Base-by-base conservation (phyloP, 83 land plant species). In the Diphasiastrum complanatum region DNA sequence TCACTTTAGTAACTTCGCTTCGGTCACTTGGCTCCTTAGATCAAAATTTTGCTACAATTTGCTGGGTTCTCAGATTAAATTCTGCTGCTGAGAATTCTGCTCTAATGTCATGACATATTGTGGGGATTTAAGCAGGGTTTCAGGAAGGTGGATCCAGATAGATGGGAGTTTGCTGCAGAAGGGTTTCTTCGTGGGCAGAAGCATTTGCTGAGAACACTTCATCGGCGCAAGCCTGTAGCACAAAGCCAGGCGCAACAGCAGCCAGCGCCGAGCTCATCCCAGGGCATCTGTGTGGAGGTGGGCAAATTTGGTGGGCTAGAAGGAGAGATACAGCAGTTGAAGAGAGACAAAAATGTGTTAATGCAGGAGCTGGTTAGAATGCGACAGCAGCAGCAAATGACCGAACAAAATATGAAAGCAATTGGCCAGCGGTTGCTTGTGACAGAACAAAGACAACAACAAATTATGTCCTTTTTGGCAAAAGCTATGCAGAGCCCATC, bases 111-210 rank as follows among this genome's bases (percentile, higher is more conserved):
- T n/a, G n/a, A n/a, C n/a, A n/a, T n/a, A n/a, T 38, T 38, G 14
- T 38, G 43, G 43, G 43, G 14, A 8, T 8, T 8, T 8, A 38
- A 8, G 2, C 71, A 84, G 88, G 88, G 88, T 3, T 84, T 84
- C 27, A 35, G 75, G 35, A 84, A 84, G 68, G 79, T 81, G 10
- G 88, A 84, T 68, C 83, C 86, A 2, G 86, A 83, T 34, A 70
- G 51, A 51, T 83, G 86, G 86, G 86, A 83, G 46, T 84, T 84
- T 51, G 84, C 84, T 6, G 65, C 75, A 47, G 82, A 84, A 50
- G 65, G 71, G 28, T 84, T 84, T 43, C 62, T 84, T 0, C 57
- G 79, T 1, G 88, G 88, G 8, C 82, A 84, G 51, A 47, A 24
- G 50, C 81, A 78, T 2, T 45, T 82, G 34, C 60, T 84, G 55